A percentile compares a stretch with the other conserved stretches of the same genome.
These are phyloP conservation scores for Salix viminalis DNA, from an alignment of 345 rosid species.

Conservation along the genomic window DNA sequence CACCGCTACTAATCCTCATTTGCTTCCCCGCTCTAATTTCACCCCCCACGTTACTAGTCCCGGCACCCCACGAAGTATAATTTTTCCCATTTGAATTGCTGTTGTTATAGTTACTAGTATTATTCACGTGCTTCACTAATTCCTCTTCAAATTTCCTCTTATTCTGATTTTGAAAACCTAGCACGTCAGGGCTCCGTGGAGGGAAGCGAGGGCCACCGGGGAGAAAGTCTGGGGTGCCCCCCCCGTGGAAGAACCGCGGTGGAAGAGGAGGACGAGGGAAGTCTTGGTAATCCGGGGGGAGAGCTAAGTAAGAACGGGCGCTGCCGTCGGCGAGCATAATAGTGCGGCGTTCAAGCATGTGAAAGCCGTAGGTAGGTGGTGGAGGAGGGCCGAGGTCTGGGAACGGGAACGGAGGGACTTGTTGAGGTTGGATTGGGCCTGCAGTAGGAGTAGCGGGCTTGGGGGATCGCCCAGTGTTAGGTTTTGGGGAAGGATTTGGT, in stretches of 20 bases:
- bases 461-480: constrained; percentile 34
- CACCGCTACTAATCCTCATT: constrained; percentile 36
- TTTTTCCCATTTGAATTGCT: background rate
- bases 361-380: constrained; percentile 79
- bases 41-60: constrained; percentile 40
- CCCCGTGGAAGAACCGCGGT: constrained; percentile 20
- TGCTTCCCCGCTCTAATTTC: constrained; percentile 53
- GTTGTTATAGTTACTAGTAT: background rate
- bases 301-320: constrained; percentile 91
- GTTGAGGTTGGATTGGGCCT: constrained; percentile 14
- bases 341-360: constrained; percentile 89
- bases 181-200: constrained; percentile 41
- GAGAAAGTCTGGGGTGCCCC: background rate
- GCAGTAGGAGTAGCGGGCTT: background rate
- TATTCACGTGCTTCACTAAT: constrained; percentile 19
- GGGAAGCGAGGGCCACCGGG: constrained; percentile 12
- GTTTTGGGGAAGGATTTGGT: constrained; percentile 42
- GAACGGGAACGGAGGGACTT: constrained; percentile 31
- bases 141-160: constrained; percentile 67
- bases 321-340: constrained; percentile 82
- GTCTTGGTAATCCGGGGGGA: constrained; percentile 85
- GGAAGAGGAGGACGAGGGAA: constrained; percentile 32
- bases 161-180: constrained; percentile 41
- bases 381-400: constrained; percentile 75
- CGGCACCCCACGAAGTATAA: constrained; percentile 15